phyloP scores from a whole-genome alignment of 805 yeast genomes.

The Saturnispora ahearnii region DNA sequence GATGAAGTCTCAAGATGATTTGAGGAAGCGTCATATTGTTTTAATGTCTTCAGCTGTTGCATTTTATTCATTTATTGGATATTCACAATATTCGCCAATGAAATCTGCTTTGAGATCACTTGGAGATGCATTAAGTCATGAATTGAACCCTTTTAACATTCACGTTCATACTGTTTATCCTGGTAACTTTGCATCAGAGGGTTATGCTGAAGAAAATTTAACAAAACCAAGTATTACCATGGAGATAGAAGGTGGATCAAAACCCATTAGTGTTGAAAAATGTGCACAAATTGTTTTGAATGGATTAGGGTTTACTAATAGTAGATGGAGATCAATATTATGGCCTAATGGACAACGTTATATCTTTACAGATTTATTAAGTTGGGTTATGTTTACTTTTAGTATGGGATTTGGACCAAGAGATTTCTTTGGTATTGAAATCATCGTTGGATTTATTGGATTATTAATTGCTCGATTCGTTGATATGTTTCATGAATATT shows the following conservation, averaged over 20 bases:
- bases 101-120: slow-evolving; percentile 76
- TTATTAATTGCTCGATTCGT: slow-evolving; percentile 54
- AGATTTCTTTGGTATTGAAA: slow-evolving; percentile 44
- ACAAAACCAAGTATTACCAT: slow-evolving; percentile 83
- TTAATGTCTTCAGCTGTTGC: slow-evolving; percentile 72
- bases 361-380: slow-evolving; percentile 73
- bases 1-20: slow-evolving; percentile 5
- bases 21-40: slow-evolving; percentile 40
- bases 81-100: slow-evolving; percentile 81
- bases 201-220: slow-evolving; percentile 67
- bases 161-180: slow-evolving; percentile 72
- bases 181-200: slow-evolving; percentile 87
- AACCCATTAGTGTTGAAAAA: slow-evolving; percentile 53
- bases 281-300: slow-evolving; percentile 56
- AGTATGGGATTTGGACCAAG: slow-evolving; percentile 67
- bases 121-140: slow-evolving; percentile 75
- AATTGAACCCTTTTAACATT: slow-evolving; percentile 56
- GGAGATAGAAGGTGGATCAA: slow-evolving; percentile 76
- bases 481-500: slow-evolving; percentile 39
- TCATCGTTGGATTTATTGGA: slow-evolving; percentile 38
- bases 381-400: slow-evolving; percentile 67
- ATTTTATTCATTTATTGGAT: slow-evolving; percentile 84
- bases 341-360: slow-evolving; percentile 54
- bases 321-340: background rate
- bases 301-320: slow-evolving; percentile 27